These are phyloP conservation scores for Enterocytospora artemiae DNA, from an alignment of 371 early-diverging fungal genomes.

Conservation along the genomic window DNA sequence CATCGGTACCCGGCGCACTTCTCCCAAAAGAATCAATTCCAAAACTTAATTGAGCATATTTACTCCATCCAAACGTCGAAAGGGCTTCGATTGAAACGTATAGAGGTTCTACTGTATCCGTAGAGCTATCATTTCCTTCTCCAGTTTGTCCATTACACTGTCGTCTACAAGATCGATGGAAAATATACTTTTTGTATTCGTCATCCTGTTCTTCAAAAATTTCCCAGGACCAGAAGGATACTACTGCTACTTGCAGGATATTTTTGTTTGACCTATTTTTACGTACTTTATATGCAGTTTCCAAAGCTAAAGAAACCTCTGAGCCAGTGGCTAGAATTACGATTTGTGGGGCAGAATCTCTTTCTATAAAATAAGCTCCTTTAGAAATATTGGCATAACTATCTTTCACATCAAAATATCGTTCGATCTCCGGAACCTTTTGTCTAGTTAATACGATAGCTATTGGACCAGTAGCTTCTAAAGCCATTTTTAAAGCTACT, in stretches of 20 bases:
- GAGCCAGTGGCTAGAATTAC: conserved; percentile 81
- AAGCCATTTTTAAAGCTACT: conserved; percentile 41
- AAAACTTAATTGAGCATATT: conserved; percentile 75
- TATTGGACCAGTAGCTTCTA: conserved; percentile 63
- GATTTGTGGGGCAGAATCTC: conserved; percentile 66
- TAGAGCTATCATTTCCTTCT: no score
- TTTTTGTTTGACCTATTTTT: no score
- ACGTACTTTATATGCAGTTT: conserved; percentile 66
- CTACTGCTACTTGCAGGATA: conserved; percentile 77
- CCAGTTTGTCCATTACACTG: no score
- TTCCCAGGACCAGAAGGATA: conserved; percentile 85
- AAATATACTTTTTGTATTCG: conserved; percentile 72
- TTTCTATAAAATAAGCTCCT: conserved; percentile 56
- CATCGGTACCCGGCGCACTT: conserved; percentile 60
- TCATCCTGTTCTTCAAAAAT: conserved; percentile 77
- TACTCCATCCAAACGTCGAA: conserved; percentile 78
- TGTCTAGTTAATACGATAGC: conserved; percentile 83
- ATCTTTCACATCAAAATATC: background rate
- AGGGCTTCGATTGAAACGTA: conserved; percentile 82
- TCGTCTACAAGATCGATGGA: no score
- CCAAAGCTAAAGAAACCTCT: conserved; percentile 75
- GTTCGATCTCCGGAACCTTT: conserved; percentile 74
- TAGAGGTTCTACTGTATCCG: conserved; percentile 69
- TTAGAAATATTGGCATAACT: conserved; percentile 66
- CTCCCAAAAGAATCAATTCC: conserved; percentile 85